These are phyloP conservation scores for Trapa bicornis DNA, from an alignment of 345 rosid genomes.

Conservation along the genomic window DNA sequence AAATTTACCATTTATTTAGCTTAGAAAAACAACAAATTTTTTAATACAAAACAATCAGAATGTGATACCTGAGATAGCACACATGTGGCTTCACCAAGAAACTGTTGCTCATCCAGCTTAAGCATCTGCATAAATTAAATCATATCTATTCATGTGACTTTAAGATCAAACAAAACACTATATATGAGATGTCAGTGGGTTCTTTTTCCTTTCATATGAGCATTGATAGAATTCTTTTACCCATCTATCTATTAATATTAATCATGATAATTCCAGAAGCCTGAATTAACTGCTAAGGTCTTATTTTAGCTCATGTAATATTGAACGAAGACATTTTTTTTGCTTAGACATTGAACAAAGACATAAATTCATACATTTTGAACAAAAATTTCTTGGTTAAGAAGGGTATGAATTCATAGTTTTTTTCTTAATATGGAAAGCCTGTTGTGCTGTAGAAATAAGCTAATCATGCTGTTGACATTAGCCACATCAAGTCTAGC, in stretches of 20 bases:
- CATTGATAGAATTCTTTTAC: background rate
- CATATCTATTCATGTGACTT: constrained; percentile 3
- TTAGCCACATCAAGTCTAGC: background rate
- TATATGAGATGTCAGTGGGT: background rate
- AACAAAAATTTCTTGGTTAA: too few relatives aligned
- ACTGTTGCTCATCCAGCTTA: constrained; percentile 63
- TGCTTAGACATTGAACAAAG: too few relatives aligned
- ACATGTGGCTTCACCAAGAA: constrained; percentile 59
- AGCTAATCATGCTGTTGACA: background rate
- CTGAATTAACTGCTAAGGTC: background rate
- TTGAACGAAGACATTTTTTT: background rate
- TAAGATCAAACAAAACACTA: constrained; percentile 1
- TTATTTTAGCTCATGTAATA: background rate
- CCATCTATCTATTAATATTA: background rate
- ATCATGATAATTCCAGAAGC: background rate
- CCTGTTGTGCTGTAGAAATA: background rate
- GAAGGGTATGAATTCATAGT: background rate
- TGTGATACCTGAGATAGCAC: constrained; percentile 44
- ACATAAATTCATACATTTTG: too few relatives aligned
- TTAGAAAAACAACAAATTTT: background rate
- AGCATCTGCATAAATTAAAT: constrained; percentile 40
- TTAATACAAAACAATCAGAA: background rate
- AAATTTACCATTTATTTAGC: background rate
- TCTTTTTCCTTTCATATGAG: background rate
- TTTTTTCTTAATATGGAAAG: background rate